A percentile compares a stretch with the other conserved stretches of the same genome.
Evolutionary conservation across 768 basidiomycete species (phyloP).

Genomic region (Leccinum boreale): DNA sequence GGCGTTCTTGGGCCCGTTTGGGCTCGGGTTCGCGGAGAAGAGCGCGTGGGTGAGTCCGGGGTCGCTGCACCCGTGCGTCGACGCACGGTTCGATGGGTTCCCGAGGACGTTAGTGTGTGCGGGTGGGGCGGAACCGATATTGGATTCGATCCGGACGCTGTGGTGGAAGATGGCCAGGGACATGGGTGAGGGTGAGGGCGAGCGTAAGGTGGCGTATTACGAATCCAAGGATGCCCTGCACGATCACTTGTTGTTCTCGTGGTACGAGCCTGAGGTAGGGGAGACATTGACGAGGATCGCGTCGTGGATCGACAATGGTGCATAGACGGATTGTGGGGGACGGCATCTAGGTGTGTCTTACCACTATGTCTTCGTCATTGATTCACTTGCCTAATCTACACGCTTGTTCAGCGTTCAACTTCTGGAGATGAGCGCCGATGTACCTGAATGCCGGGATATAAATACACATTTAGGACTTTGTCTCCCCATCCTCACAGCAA

Average conservation of each 20-base stretch:
- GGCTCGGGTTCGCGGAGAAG: slow-evolving; percentile 40
- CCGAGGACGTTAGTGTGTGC: slow-evolving; percentile 59
- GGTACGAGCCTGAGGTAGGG: slow-evolving; percentile 55
- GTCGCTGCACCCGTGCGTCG: slow-evolving; percentile 39
- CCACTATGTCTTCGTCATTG: no score
- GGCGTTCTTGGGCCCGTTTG: slow-evolving; percentile 51
- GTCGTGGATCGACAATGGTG: slow-evolving; percentile 37
- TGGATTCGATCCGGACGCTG: slow-evolving; percentile 51
- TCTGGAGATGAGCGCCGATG: not conserved
- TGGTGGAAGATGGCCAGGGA: slow-evolving; percentile 50
- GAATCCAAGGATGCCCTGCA: slow-evolving; percentile 53
- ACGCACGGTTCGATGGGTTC: slow-evolving; percentile 49
- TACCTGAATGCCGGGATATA: not conserved
- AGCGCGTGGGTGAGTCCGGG: slow-evolving; percentile 62
- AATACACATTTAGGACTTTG: not conserved
- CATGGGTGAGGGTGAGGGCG: slow-evolving; percentile 42
- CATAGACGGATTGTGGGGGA: not conserved
- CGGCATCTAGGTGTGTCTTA: not conserved
- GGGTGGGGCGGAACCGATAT: slow-evolving; percentile 56
- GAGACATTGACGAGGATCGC: slow-evolving; percentile 47
- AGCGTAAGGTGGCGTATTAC: slow-evolving; percentile 42
- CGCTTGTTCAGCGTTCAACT: not conserved
- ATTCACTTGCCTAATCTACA: not conserved
- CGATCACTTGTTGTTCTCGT: slow-evolving; percentile 48
- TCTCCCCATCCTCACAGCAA: not conserved